phyloP scores from a whole-genome alignment of 169 alveolate genomes.

The Cryptosporidium ryanae region DNA sequence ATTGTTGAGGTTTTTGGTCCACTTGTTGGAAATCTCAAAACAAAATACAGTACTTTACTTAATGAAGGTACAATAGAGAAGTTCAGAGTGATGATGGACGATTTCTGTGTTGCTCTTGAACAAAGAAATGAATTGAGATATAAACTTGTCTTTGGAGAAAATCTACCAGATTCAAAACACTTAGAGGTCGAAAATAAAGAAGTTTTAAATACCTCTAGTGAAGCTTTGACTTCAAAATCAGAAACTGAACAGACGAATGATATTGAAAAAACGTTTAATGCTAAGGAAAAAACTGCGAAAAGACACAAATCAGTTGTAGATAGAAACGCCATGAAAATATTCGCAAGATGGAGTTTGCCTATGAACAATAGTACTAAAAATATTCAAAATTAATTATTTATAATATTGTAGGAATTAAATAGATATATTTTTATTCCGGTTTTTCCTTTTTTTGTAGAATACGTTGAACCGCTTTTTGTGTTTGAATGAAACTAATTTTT shows the following conservation, averaged over 20 bases:
- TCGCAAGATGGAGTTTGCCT: slow-evolving; percentile 71
- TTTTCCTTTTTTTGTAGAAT: no score
- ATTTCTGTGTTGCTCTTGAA: slow-evolving; percentile 31
- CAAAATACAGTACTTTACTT: neutral
- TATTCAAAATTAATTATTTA: no score
- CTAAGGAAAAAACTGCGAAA: slow-evolving; percentile 1
- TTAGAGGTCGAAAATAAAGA: neutral
- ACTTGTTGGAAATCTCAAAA: slow-evolving; percentile 8
- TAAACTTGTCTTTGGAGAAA: slow-evolving; percentile 55
- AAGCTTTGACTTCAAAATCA: neutral
- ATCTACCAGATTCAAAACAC: neutral
- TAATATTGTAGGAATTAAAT: no score
- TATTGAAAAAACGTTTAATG: neutral
- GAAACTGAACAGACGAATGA: neutral
- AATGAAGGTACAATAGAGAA: slow-evolving; percentile 34
- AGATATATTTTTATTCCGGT: no score
- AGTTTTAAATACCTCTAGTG: neutral
- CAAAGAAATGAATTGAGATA: slow-evolving; percentile 65
- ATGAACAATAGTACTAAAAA: neutral
- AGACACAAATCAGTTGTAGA: slow-evolving; percentile 43
- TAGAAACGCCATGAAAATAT: slow-evolving; percentile 56
- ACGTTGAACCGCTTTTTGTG: no score
- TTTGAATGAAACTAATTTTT: no score
- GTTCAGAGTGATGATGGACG: slow-evolving; percentile 18
- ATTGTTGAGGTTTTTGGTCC: slow-evolving; percentile 39